Evolutionary conservation across 129 eudicot genomes (phyloP).

Genomic region (Mikania micrantha): DNA sequence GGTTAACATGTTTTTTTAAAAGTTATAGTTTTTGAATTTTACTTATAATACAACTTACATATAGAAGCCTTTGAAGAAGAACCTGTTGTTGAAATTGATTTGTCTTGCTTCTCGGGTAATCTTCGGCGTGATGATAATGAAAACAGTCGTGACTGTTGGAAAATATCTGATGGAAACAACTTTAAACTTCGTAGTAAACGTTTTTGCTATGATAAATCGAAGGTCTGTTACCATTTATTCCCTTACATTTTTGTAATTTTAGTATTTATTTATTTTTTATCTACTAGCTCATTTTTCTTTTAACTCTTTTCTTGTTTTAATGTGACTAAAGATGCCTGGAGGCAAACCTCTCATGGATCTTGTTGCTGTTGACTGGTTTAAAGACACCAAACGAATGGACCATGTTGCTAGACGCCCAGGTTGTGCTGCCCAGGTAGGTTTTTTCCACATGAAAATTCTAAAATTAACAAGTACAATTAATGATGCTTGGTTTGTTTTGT

Average conservation of each 20-base stretch:
- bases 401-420: conserved; percentile 93
- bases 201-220: conserved; percentile 81
- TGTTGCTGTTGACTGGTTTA: conserved; percentile 98
- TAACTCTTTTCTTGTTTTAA: conserved; percentile 11
- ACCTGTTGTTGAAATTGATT: conserved; percentile 53
- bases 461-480: not conserved
- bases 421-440: conserved; percentile 91
- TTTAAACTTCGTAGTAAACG: conserved; percentile 83
- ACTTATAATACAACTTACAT: conserved; percentile 2
- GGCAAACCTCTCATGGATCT: conserved; percentile 96
- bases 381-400: conserved; percentile 88
- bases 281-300: not conserved
- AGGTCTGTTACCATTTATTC: conserved; percentile 35
- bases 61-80: conserved; percentile 62
- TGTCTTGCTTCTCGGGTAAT: conserved; percentile 74
- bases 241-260: not conserved
- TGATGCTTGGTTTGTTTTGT: too few relatives aligned
- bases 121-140: conserved; percentile 76
- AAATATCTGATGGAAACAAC: conserved; percentile 75
- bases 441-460: not conserved
- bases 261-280: not conserved
- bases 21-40: not conserved
- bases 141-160: conserved; percentile 83
- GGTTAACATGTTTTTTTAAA: not conserved
- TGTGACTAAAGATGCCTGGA: conserved; percentile 55